A percentile compares a stretch with the other conserved stretches of the same genome.
Evolutionary conservation across 352 stramenopile genomes (phyloP).

Genomic region (Pythium vanterpoolii): DNA sequence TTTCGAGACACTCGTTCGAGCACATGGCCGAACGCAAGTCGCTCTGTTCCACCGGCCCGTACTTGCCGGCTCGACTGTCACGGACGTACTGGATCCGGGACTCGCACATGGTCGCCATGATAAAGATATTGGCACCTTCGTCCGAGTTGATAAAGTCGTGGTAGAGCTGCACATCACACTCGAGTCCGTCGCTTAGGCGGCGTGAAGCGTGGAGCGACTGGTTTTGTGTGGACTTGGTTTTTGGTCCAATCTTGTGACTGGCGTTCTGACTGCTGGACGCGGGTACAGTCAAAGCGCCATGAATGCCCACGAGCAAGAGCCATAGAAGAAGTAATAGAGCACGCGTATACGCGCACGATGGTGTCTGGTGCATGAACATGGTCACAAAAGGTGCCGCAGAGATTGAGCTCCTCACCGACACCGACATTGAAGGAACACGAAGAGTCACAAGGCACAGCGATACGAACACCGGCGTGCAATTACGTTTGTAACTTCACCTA

Average conservation of each 20-base stretch:
- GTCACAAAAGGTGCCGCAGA: neutral
- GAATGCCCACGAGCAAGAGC: neutral
- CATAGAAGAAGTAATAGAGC: neutral
- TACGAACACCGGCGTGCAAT: neutral
- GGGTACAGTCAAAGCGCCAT: neutral
- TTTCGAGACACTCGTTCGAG: slow-evolving; percentile 76
- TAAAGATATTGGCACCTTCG: slow-evolving; percentile 61
- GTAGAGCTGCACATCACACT: slow-evolving; percentile 54
- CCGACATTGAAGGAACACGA: neutral
- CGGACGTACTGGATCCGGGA: slow-evolving; percentile 75
- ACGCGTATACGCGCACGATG: neutral
- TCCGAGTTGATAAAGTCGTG: slow-evolving; percentile 50
- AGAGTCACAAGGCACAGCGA: slow-evolving; percentile 1
- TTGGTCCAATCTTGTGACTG: neutral
- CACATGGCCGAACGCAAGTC: slow-evolving; percentile 83
- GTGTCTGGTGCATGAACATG: neutral
- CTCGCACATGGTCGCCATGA: slow-evolving; percentile 70
- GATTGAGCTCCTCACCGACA: neutral
- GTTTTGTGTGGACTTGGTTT: neutral
- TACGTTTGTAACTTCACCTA: slow-evolving; percentile 2
- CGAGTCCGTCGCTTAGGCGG: slow-evolving; percentile 17
- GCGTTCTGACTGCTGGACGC: neutral
- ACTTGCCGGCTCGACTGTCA: slow-evolving; percentile 47
- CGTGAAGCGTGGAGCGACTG: neutral
- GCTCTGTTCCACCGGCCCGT: slow-evolving; percentile 56